Evolutionary conservation across 108 stramenopile genomes (phyloP).

Genomic region (Skeletonema grethae): DNA sequence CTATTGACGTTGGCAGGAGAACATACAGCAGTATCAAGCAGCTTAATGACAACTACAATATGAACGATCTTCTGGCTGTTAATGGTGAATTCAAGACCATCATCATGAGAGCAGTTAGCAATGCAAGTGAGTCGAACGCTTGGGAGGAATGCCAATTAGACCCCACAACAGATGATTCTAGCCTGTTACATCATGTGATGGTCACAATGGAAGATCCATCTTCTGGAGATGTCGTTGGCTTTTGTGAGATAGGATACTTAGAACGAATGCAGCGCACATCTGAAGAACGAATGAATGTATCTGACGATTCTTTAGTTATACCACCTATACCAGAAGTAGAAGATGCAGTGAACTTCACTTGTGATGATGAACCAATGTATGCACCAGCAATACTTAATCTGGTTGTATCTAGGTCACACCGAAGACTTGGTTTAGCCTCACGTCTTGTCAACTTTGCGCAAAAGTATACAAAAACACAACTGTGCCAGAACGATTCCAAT

Average conservation of each 20-base stretch:
- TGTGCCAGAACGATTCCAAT: slow-evolving; percentile 16
- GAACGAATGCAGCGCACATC: slow-evolving; percentile 1
- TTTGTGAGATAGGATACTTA: slow-evolving; percentile 79
- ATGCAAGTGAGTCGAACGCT: slow-evolving; percentile 57
- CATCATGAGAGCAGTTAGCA: slow-evolving; percentile 41
- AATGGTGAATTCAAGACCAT: slow-evolving; percentile 60
- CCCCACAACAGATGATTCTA: slow-evolving; percentile 42
- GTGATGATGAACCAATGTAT: neutral
- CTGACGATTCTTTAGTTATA: neutral
- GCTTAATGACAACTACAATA: slow-evolving; percentile 14
- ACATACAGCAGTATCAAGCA: neutral
- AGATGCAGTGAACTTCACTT: neutral
- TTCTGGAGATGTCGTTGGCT: slow-evolving; percentile 60
- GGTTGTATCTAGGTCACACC: slow-evolving; percentile 51
- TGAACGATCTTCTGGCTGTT: slow-evolving; percentile 47
- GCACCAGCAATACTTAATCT: slow-evolving; percentile 72
- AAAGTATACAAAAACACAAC: slow-evolving; percentile 44
- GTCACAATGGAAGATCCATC: slow-evolving; percentile 58
- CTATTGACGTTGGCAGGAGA: slow-evolving; percentile 51
- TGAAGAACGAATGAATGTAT: neutral
- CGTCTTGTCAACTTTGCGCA: slow-evolving; percentile 50
- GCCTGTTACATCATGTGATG: slow-evolving; percentile 69
- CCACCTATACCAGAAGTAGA: neutral
- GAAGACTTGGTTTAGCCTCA: slow-evolving; percentile 72
- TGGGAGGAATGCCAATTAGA: slow-evolving; percentile 73